A percentile compares a stretch with the other conserved stretches of the same genome.
Conservation (phyloP, 352 stramenopile species). For the Phytophthora nicotianae region DNA sequence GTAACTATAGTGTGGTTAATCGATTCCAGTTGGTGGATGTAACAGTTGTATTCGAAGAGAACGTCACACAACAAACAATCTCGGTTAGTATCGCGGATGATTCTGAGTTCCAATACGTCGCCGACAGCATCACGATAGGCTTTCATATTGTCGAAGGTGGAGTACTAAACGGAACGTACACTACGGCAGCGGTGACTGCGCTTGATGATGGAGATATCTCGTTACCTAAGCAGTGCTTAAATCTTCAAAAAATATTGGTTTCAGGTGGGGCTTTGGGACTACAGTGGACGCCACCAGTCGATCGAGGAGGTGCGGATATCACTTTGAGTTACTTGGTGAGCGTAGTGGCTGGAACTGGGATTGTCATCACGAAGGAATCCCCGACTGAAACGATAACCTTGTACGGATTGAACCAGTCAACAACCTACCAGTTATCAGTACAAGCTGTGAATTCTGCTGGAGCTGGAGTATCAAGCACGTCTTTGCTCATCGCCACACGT, state of each 20-base stretch:
- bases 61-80: conserved; percentile 21
- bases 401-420: conserved; percentile 55
- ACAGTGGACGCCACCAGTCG: conserved; percentile 45
- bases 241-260: conserved; percentile 22
- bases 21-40: conserved; percentile 46
- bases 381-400: conserved; percentile 21
- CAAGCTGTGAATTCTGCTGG: conserved; percentile 41
- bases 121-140: conserved; percentile 43
- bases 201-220: conserved; percentile 65
- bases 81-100: conserved; percentile 47
- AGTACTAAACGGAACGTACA: conserved; percentile 23
- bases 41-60: conserved; percentile 41
- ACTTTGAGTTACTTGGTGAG: conserved; percentile 38
- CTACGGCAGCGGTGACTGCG: conserved; percentile 39
- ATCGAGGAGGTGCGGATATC: conserved; percentile 41
- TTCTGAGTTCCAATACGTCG: conserved; percentile 41
- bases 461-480: conserved; percentile 22
- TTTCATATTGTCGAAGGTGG: conserved; percentile 52
- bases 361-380: conserved; percentile 9
- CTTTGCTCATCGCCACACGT: conserved; percentile 34
- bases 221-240: conserved; percentile 44
- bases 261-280: conserved; percentile 54
- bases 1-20: conserved; percentile 21
- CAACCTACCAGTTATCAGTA: conserved; percentile 49
- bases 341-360: conserved; percentile 10